phyloP scores from a whole-genome alignment of 345 rosid genomes.

The Erucastrum elatum region DNA sequence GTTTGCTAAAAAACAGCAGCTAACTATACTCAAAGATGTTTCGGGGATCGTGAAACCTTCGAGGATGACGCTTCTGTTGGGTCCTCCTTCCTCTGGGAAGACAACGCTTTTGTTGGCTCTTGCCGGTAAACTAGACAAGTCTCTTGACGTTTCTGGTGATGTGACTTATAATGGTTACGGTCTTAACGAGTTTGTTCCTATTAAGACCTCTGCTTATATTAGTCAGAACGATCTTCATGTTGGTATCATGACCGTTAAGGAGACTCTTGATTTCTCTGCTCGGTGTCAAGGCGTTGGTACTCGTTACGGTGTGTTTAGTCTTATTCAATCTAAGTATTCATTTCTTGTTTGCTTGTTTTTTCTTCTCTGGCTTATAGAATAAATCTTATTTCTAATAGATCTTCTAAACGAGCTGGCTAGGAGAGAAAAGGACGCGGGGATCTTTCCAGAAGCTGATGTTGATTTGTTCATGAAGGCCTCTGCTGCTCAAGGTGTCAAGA shows the following conservation, averaged over 20 bases:
- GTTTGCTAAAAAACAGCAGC: slow-evolving; percentile 55
- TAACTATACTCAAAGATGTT: slow-evolving; percentile 68
- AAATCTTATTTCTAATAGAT: slow-evolving; percentile 37
- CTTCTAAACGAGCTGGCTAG: slow-evolving; percentile 72
- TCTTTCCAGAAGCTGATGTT: slow-evolving; percentile 74
- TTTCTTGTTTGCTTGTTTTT: neutral
- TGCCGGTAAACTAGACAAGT: slow-evolving; percentile 67
- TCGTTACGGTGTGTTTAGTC: slow-evolving; percentile 61
- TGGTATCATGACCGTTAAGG: slow-evolving; percentile 84
- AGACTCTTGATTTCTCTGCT: slow-evolving; percentile 82
- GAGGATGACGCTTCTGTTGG: slow-evolving; percentile 72
- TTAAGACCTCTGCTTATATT: slow-evolving; percentile 77
- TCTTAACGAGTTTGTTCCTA: slow-evolving; percentile 69
- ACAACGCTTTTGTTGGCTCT: slow-evolving; percentile 72
- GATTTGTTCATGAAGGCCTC: slow-evolving; percentile 96
- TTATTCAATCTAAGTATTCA: neutral
- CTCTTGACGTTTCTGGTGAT: slow-evolving; percentile 57
- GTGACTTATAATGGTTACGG: slow-evolving; percentile 64
- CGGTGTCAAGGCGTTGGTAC: slow-evolving; percentile 83
- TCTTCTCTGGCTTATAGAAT: neutral
- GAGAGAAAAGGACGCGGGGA: slow-evolving; percentile 81
- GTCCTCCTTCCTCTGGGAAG: slow-evolving; percentile 92
- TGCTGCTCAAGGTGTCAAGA: slow-evolving; percentile 66
- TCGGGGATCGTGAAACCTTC: slow-evolving; percentile 72
- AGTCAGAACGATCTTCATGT: slow-evolving; percentile 81